Evolutionary conservation across 139 green algal species (phyloP).

Genomic region (Coelastrella sp.): DNA sequence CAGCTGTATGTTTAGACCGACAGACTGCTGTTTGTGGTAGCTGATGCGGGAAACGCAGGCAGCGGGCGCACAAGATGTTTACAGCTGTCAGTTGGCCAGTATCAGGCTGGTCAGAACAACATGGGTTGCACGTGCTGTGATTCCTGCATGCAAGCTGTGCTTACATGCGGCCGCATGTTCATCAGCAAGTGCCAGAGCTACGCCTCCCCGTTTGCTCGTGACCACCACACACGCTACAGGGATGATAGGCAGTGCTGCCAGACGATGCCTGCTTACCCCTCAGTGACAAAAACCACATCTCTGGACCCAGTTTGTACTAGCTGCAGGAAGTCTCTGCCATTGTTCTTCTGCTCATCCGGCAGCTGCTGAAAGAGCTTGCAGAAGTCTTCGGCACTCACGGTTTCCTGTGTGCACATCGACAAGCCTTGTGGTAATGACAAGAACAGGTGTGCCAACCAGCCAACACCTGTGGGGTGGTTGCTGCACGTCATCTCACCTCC

Average conservation of each 20-base stretch:
- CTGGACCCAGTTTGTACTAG: neutral
- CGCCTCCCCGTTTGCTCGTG: neutral
- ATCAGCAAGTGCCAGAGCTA: neutral
- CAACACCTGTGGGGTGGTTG: neutral
- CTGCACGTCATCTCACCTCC: neutral
- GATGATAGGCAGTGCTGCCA: neutral
- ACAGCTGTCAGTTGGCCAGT: neutral
- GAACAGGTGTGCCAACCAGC: neutral
- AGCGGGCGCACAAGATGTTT: no score
- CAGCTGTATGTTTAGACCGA: conserved; percentile 8
- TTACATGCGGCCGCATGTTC: neutral
- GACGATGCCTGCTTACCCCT: conserved; percentile 5
- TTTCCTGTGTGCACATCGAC: neutral
- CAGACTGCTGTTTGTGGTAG: conserved; percentile 38
- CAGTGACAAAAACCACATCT: conserved; percentile 29
- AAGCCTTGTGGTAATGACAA: neutral
- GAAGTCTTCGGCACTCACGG: neutral
- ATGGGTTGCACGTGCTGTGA: neutral
- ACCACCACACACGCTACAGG: no score
- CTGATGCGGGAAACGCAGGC: neutral
- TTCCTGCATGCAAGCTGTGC: neutral
- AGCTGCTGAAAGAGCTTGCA: neutral
- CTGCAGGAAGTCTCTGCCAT: conserved; percentile 11
- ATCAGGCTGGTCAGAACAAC: neutral
- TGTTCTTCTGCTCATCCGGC: neutral